phyloP scores from a whole-genome alignment of 768 basidiomycete genomes.

The Obba rivulosa region DNA sequence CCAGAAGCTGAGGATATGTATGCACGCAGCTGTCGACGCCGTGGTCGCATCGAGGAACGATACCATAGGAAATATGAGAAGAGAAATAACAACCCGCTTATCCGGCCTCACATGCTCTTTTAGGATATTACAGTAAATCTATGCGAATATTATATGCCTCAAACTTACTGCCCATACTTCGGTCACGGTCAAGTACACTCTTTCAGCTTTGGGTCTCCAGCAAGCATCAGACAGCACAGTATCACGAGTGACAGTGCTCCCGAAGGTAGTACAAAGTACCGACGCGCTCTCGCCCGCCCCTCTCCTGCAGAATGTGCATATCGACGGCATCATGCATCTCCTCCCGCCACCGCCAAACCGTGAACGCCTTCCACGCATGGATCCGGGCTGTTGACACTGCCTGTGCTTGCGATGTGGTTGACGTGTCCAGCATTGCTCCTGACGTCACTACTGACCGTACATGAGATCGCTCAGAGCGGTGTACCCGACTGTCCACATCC shows the following conservation, averaged over 20 bases:
- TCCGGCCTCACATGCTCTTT: too few relatives aligned
- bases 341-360: conserved; percentile 47
- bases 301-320: conserved; percentile 17
- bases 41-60: too few relatives aligned
- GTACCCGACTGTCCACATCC: conserved; percentile 46
- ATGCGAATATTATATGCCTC: too few relatives aligned
- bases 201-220: too few relatives aligned
- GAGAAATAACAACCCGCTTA: too few relatives aligned
- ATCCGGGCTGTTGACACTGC: background rate
- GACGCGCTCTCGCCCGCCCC: conserved; percentile 39
- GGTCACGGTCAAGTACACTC: too few relatives aligned
- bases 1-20: too few relatives aligned
- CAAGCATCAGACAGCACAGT: too few relatives aligned
- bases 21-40: too few relatives aligned
- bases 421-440: background rate
- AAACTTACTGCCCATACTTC: too few relatives aligned
- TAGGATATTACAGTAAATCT: too few relatives aligned
- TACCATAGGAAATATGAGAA: too few relatives aligned
- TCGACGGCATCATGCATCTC: conserved; percentile 19
- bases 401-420: background rate
- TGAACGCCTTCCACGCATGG: conserved; percentile 55
- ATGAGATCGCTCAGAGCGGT: conserved; percentile 35
- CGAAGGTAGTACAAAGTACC: conserved; percentile 49
- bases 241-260: conserved; percentile 5
- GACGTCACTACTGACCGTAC: conserved; percentile 13